Conservation (phyloP, 192 early-diverging fungal genomes). For the Piromyces finnis region DNA sequence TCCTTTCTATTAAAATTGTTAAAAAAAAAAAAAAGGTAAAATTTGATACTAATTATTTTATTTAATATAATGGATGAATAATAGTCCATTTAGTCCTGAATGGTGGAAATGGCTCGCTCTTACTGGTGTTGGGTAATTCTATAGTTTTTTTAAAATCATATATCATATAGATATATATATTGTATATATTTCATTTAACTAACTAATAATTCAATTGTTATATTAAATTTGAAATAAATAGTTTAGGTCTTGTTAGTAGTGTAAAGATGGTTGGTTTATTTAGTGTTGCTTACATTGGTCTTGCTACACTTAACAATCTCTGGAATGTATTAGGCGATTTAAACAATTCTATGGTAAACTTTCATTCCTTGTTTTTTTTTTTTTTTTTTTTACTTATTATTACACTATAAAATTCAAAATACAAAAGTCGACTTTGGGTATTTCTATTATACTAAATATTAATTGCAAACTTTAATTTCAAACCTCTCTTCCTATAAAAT, state of each 20-base stretch:
- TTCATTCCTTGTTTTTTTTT: background rate
- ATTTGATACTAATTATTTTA: too few relatives aligned
- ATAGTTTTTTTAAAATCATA: too few relatives aligned
- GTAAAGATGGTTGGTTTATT: constrained; percentile 18
- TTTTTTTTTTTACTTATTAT: background rate
- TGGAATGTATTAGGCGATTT: constrained; percentile 23
- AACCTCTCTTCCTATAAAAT: too few relatives aligned
- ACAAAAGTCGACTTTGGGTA: too few relatives aligned
- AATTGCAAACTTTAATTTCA: too few relatives aligned
- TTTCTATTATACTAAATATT: too few relatives aligned
- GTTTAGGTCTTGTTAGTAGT: constrained; percentile 19
- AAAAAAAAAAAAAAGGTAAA: background rate
- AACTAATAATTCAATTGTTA: background rate
- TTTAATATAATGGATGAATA: too few relatives aligned
- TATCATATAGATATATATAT: too few relatives aligned
- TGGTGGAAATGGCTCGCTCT: constrained; percentile 27
- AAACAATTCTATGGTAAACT: background rate
- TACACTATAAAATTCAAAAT: too few relatives aligned
- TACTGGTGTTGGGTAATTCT: constrained; percentile 13
- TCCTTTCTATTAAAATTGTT: background rate
- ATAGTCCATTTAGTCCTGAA: constrained; percentile 17
- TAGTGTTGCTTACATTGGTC: constrained; percentile 23
- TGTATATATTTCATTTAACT: too few relatives aligned
- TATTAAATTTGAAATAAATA: background rate
- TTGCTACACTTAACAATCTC: constrained; percentile 20